phyloP scores from a whole-genome alignment of 805 yeast genomes.

The Saccharomycopsis sp. region DNA sequence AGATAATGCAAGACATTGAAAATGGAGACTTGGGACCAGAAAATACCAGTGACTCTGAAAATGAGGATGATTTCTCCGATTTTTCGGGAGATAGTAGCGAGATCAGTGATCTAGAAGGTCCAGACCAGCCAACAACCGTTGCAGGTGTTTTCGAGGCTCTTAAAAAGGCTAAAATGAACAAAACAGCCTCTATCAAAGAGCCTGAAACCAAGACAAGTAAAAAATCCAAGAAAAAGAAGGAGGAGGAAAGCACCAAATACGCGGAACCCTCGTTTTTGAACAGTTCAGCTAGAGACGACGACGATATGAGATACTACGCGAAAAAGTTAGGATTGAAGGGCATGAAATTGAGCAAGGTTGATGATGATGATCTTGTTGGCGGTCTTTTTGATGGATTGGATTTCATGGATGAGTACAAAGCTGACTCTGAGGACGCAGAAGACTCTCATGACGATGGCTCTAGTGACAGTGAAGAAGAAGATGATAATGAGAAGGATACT shows the following conservation, averaged over 20 bases:
- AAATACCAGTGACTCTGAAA: slow-evolving; percentile 15
- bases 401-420: slow-evolving; percentile 13
- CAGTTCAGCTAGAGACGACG: slow-evolving; percentile 56
- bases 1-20: slow-evolving; percentile 23
- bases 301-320: slow-evolving; percentile 77
- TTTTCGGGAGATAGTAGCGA: not conserved
- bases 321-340: slow-evolving; percentile 68
- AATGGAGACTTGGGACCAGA: slow-evolving; percentile 13
- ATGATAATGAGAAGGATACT: slow-evolving; percentile 23
- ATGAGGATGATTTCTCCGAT: slow-evolving; percentile 12
- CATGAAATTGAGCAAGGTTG: slow-evolving; percentile 41
- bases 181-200: slow-evolving; percentile 28
- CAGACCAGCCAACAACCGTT: slow-evolving; percentile 29
- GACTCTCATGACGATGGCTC: slow-evolving; percentile 39
- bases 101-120: slow-evolving; percentile 22
- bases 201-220: slow-evolving; percentile 14
- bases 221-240: slow-evolving; percentile 19
- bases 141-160: slow-evolving; percentile 39
- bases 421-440: slow-evolving; percentile 31
- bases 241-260: slow-evolving; percentile 10
- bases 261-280: slow-evolving; percentile 35
- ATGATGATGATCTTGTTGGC: slow-evolving; percentile 71
- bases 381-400: slow-evolving; percentile 68
- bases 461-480: slow-evolving; percentile 34
- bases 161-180: slow-evolving; percentile 37